These are phyloP conservation scores for Chenopodium berlandieri DNA, from an alignment of 148 eudicot genomes.

Conservation along the genomic window DNA sequence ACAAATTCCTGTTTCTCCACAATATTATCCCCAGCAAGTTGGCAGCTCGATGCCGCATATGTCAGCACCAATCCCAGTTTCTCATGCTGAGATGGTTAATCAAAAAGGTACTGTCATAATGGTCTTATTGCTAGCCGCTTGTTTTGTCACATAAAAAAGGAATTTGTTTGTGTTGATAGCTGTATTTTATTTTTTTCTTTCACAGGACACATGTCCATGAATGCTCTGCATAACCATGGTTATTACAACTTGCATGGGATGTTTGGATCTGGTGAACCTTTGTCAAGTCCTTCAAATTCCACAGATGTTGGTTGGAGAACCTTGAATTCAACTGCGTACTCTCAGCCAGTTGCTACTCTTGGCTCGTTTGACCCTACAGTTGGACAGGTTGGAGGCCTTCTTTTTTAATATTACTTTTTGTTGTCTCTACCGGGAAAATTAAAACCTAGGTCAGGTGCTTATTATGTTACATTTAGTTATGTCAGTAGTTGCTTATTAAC, in stretches of 20 bases:
- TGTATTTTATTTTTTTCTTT: slow-evolving; percentile 35
- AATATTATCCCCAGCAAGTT: slow-evolving; percentile 69
- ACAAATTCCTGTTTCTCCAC: slow-evolving; percentile 71
- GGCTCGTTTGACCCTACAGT: slow-evolving; percentile 77
- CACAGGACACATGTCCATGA: slow-evolving; percentile 61
- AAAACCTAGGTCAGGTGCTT: background rate
- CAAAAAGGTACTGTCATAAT: slow-evolving; percentile 42
- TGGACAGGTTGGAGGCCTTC: slow-evolving; percentile 61
- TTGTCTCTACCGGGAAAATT: background rate
- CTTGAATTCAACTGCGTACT: slow-evolving; percentile 57
- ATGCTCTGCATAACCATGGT: slow-evolving; percentile 41
- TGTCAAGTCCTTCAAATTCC: slow-evolving; percentile 52
- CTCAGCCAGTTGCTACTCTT: slow-evolving; percentile 63
- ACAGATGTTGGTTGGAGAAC: slow-evolving; percentile 58
- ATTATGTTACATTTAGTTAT: background rate
- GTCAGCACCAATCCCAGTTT: slow-evolving; percentile 54
- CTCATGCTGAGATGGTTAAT: slow-evolving; percentile 66
- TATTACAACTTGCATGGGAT: slow-evolving; percentile 61
- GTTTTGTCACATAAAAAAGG: slow-evolving; percentile 7
- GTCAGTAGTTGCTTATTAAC: background rate
- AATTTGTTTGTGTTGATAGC: slow-evolving; percentile 33
- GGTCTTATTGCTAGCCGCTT: background rate
- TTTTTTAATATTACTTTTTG: background rate
- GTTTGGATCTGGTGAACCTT: slow-evolving; percentile 58
- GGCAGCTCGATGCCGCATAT: slow-evolving; percentile 73